Evolutionary conservation across 208 protist species (phyloP).

Genomic region (Tritrichomonas musculus): DNA sequence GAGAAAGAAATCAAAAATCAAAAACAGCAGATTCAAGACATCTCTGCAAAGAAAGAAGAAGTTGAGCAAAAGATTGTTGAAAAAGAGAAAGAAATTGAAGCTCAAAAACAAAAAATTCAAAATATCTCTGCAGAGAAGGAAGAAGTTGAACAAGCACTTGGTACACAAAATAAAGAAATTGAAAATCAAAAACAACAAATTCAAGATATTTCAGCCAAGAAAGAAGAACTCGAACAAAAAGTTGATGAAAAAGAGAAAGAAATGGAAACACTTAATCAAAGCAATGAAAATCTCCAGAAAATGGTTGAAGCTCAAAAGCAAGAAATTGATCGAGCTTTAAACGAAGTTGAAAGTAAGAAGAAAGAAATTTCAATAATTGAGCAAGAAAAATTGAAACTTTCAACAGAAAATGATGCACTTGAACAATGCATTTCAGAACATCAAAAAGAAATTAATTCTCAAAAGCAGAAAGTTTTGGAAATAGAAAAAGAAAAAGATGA

Average conservation of each 20-base stretch:
- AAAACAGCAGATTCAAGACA: background rate
- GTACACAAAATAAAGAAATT: background rate
- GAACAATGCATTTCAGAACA: background rate
- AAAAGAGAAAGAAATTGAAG: no score
- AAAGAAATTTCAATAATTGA: background rate
- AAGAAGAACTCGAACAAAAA: background rate
- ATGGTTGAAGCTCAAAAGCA: no score
- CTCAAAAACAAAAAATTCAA: background rate
- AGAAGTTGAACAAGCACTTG: no score
- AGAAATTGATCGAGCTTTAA: background rate
- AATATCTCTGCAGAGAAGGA: no score
- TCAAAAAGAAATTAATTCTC: background rate
- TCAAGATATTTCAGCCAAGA: background rate
- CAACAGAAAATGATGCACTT: no score
- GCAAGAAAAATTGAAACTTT: background rate
- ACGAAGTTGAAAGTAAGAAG: background rate
- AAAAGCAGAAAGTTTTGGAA: no score
- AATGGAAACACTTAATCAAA: background rate
- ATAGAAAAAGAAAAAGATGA: background rate
- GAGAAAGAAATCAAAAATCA: background rate
- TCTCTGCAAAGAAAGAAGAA: background rate
- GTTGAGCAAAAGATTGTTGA: no score
- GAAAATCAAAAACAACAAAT: background rate
- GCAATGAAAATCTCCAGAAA: background rate
- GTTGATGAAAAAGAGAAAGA: no score